phyloP scores from a whole-genome alignment of 208 protist genomes.

The Tritrichomonas musculus region DNA sequence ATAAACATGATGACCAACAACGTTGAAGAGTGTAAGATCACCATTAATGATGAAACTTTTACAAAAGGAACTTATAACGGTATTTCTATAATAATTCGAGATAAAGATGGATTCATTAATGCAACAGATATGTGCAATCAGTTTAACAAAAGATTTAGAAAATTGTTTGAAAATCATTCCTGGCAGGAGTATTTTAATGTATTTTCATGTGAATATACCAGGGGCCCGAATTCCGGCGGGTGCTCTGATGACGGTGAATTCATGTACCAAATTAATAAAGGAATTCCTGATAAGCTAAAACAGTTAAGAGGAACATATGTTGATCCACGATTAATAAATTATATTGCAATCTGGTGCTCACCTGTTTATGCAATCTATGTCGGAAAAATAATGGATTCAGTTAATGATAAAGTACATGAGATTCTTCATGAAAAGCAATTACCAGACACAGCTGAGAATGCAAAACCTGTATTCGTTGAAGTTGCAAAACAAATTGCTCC shows the following conservation, averaged over 20 bases:
- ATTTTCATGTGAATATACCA: neutral
- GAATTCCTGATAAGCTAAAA: neutral
- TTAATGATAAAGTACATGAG: conserved; percentile 3
- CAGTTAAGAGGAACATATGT: neutral
- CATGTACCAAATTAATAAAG: neutral
- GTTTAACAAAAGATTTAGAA: neutral
- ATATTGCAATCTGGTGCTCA: neutral
- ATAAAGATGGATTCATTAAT: too few species aligned
- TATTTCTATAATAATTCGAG: neutral
- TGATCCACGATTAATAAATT: neutral
- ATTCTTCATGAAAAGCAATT: neutral
- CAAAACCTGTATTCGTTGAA: neutral
- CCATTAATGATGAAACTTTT: too few species aligned
- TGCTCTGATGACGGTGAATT: too few species aligned
- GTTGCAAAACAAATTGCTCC: neutral
- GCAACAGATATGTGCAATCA: neutral
- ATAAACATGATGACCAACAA: too few species aligned
- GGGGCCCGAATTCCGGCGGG: neutral
- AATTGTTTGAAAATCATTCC: neutral
- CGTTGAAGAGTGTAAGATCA: too few species aligned
- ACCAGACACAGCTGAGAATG: neutral
- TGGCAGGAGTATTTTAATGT: neutral
- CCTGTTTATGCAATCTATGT: too few species aligned
- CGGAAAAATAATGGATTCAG: neutral
- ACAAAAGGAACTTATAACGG: neutral